These are phyloP conservation scores for Diplotaxis tenuifolia DNA, from an alignment of 345 rosid genomes.

Conservation along the genomic window DNA sequence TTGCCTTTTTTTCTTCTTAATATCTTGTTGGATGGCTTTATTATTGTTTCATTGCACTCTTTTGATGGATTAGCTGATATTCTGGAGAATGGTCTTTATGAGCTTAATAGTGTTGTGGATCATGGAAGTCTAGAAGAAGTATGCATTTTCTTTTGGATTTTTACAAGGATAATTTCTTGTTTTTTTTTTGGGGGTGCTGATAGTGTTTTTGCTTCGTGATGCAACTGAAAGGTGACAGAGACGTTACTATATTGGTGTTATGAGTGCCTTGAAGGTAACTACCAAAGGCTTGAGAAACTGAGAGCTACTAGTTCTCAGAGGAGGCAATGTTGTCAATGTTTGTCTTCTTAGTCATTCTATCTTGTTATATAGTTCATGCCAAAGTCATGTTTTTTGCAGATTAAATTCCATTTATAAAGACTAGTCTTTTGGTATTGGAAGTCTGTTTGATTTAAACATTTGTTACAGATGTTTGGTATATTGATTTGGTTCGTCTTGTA, in stretches of 20 bases:
- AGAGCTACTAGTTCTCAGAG: slow-evolving; percentile 43
- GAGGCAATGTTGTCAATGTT: slow-evolving; percentile 56
- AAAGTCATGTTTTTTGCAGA: neutral
- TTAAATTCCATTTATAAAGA: neutral
- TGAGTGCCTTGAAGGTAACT: slow-evolving; percentile 66
- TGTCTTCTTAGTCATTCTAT: neutral
- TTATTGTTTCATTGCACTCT: slow-evolving; percentile 25
- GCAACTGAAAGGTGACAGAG: slow-evolving; percentile 66
- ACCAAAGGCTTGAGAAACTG: slow-evolving; percentile 50
- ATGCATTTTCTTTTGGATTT: neutral
- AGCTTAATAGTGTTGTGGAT: slow-evolving; percentile 65
- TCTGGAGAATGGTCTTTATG: slow-evolving; percentile 53
- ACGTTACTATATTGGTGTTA: slow-evolving; percentile 71
- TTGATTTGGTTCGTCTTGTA: too few relatives aligned
- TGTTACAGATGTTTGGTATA: neutral
- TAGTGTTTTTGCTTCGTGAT: slow-evolving; percentile 8
- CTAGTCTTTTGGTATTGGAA: neutral
- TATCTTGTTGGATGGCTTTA: neutral
- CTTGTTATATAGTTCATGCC: too few relatives aligned
- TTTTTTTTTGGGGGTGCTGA: neutral
- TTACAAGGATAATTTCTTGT: neutral
- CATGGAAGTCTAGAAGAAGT: slow-evolving; percentile 93
- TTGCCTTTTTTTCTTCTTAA: too few relatives aligned
- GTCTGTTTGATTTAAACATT: neutral
- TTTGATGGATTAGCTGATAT: slow-evolving; percentile 64